Base-by-base conservation (phyloP, 2,329 filamentous ascomycete species). In the Ramularia collo-cygni region DNA sequence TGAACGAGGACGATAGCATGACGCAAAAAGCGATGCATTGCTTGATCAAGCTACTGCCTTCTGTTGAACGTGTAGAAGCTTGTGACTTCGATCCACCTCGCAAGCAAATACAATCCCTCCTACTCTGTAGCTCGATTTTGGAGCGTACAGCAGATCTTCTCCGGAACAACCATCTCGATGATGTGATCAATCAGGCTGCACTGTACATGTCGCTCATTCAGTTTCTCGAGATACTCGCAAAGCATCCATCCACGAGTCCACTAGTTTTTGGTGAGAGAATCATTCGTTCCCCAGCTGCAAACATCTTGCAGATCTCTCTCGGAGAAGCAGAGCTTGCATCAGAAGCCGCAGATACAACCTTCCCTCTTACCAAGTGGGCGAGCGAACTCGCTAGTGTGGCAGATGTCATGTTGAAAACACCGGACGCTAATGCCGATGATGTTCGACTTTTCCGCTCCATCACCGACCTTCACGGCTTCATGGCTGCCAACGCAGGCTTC, bases 141-240 rank as follows among this genome's bases (percentile, higher is more conserved):
- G 58, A 64, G 26, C 61, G 59, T 26, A 55, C 57, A 10, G 61
- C 61, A 2, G 60, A 68, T 15, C 51, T 69, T 2, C 46, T 70
- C 7, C 54, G 63, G 8, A 66, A 67, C 45, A 65, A 67, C 40
- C 64, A 63, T 6, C 42, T 69, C 8, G 58, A 62, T 15, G 62
- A 70, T 37, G 51, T 61, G 8, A 53, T 52, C 0, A 56, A 52
- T 34, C 57, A 63, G 17, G 45, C 44, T 19, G 37, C 40, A 1
- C 44, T 72, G 1, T 70, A 72, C 44, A 47, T 53, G 5, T 55
- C 54, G 2, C 47, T 70, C 3, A 45, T 73, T 6, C 51, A 56
- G 15, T 67, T 75, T 40, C 37, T 74, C 2, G 40, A 55, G 2
- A 46, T 52, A 1, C 40, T 74, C 8, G 33, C 43, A 2, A 46